These are phyloP conservation scores for Cutaneotrichosporon daszewskae DNA, from an alignment of 1,284 basidiomycete species.

Conservation along the genomic window DNA sequence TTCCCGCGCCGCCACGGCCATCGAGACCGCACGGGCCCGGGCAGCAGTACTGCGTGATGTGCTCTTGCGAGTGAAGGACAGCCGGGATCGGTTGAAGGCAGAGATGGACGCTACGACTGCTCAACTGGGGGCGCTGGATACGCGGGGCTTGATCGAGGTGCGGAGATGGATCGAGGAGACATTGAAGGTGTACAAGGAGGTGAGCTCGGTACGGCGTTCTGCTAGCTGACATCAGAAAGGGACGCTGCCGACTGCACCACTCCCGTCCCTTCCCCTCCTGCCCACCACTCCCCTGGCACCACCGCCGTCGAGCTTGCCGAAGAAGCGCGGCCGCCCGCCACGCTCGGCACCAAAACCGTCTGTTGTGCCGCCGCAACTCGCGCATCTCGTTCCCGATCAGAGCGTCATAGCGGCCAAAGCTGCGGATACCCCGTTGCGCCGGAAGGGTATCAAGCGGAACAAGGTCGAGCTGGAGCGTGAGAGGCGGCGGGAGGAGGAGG, in stretches of 20 bases:
- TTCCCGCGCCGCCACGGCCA: background rate
- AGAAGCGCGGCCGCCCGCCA: conserved; percentile 21
- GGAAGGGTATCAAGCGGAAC: conserved; percentile 24
- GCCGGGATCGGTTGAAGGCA: conserved; percentile 1
- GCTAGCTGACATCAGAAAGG: conserved; percentile 11
- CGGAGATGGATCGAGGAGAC: conserved; percentile 16
- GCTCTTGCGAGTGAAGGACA: conserved; percentile 4
- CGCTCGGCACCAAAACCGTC: conserved; percentile 9
- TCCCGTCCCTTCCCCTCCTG: conserved; percentile 9
- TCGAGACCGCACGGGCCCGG: conserved; percentile 3
- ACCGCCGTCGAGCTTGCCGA: conserved; percentile 12
- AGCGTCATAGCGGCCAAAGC: conserved; percentile 10
- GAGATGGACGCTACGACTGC: too few species aligned
- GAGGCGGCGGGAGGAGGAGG: conserved; percentile 17
- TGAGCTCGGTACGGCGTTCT: background rate
- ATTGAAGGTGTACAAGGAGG: conserved; percentile 20
- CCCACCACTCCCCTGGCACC: conserved; percentile 1
- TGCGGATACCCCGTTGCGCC: conserved; percentile 15
- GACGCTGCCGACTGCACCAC: conserved; percentile 13
- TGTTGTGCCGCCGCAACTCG: conserved; percentile 14
- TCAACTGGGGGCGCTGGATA: too few species aligned
- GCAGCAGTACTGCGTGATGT: conserved; percentile 15
- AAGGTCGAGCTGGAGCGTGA: conserved; percentile 22
- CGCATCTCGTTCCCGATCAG: conserved; percentile 19
- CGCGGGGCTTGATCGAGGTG: conserved; percentile 9